Conservation (phyloP, 495 filamentous ascomycete genomes). For the Achaetomiella virescens region DNA sequence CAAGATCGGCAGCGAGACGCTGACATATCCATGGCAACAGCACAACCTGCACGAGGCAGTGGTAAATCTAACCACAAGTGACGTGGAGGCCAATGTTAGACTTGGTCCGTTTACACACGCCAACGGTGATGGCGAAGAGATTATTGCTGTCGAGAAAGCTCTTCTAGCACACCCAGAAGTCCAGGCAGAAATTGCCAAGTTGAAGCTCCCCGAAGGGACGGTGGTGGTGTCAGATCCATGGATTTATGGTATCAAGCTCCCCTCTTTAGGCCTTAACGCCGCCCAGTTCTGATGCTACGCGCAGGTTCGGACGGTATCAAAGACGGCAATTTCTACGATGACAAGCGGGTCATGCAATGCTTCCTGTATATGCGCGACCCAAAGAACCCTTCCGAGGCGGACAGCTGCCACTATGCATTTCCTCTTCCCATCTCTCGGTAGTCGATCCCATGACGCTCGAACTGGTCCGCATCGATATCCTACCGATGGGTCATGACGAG, state of each 20-base stretch:
- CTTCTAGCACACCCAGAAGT: conserved; percentile 52
- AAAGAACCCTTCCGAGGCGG: conserved; percentile 46
- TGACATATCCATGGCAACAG: conserved; percentile 25
- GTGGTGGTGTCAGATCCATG: conserved; percentile 60
- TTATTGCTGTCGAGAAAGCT: conserved; percentile 52
- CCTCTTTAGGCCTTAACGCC: background rate
- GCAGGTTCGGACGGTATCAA: conserved; percentile 55
- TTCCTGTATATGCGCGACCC: conserved; percentile 62
- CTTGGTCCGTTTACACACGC: conserved; percentile 53
- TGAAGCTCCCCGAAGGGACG: conserved; percentile 56
- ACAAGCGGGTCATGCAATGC: conserved; percentile 56
- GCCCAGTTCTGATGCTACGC: background rate
- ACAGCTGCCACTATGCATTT: conserved; percentile 74
- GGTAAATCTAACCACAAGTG: conserved; percentile 47
- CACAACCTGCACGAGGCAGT: conserved; percentile 63
- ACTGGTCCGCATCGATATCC: conserved; percentile 55
- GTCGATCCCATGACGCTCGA: conserved; percentile 58
- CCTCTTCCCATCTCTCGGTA: conserved; percentile 76
- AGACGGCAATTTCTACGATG: conserved; percentile 48
- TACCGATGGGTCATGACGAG: conserved; percentile 58
- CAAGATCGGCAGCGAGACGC: background rate
- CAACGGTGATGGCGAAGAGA: conserved; percentile 54
- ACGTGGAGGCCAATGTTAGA: conserved; percentile 54
- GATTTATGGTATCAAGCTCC: conserved; percentile 58
- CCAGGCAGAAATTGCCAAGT: conserved; percentile 56